These are phyloP conservation scores for Balansia obtecta DNA, from an alignment of 2,329 filamentous ascomycete species.

Conservation along the genomic window DNA sequence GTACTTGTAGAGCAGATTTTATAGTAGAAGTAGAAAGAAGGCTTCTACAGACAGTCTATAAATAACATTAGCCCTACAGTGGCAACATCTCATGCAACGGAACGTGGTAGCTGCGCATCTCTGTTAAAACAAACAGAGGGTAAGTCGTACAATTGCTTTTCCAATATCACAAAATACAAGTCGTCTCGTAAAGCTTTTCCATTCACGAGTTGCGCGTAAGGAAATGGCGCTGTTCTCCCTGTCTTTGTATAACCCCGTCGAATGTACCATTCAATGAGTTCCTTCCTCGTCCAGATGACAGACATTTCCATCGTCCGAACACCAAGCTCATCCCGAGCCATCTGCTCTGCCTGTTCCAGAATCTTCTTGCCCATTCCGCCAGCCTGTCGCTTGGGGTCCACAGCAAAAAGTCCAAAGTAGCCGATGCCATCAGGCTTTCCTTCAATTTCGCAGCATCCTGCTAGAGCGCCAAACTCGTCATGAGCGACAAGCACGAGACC, in stretches of 20 bases:
- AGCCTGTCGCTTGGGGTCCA: constrained; percentile 28
- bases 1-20: no score
- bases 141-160: constrained; percentile 22
- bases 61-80: no score
- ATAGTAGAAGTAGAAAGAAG: no score
- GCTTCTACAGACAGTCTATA: no score
- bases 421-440: constrained; percentile 16
- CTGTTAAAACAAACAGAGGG: no score
- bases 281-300: constrained; percentile 29
- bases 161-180: constrained; percentile 28
- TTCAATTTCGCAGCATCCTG: constrained; percentile 33
- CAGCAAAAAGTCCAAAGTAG: constrained; percentile 37
- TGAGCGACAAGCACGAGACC: constrained; percentile 26
- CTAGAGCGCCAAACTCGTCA: constrained; percentile 15
- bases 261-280: constrained; percentile 34
- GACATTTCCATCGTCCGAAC: constrained; percentile 27
- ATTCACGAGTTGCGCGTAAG: constrained; percentile 24
- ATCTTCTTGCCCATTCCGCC: constrained; percentile 31
- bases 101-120: no score
- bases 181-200: constrained; percentile 28
- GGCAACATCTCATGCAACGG: no score
- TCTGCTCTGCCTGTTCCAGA: constrained; percentile 27
- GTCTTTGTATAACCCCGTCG: constrained; percentile 29
- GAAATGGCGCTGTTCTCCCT: constrained; percentile 28
- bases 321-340: constrained; percentile 21